Base-by-base conservation (phyloP, 306 rosid genomes). In the Nissolia schottii region DNA sequence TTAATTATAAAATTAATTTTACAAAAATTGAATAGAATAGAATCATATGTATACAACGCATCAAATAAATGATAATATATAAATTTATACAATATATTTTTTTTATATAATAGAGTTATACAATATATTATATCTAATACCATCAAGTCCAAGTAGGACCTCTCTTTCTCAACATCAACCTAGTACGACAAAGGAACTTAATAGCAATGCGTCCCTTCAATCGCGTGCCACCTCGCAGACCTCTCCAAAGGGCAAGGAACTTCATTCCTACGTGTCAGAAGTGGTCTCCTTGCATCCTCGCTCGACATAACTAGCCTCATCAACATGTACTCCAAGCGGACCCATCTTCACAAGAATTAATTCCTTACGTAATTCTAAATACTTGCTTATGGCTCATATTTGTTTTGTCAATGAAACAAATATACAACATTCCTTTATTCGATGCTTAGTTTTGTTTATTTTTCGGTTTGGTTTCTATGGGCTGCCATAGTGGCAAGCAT, bases 241-340 rank as follows among this genome's bases (percentile, higher is more conserved):
- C 86, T 87, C 57, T 27, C 45, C 51, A 81, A n/a, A 61, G 56
- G 97, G 98, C 59, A 89, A 77, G 53, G 71, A 87, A 69, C 8
- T 88, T 20, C 94, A 90, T 64, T 50, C 86, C 27, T 67, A 54
- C 57, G 64, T 90, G 64, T 93, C 71, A 83, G 76, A 65, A 83
- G 73, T 79, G 87, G 86, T 7, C 86, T 84, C 71, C 84, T 81
- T 67, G 29, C 51, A 50, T 88, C 85, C 50, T 92, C 93, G 1
- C 77, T 60, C 1, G 78, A 88, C 60, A 22, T 87, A 73, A 93
- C 97, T 3, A 88, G 95, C 83, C 90, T 90, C 46, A 85, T 93
- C 79, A 93, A 83, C 81, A 87, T 88, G 96, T 93, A 90, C 79
- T 81, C 97, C 78, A 92, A 92, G 79, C 88, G 98, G 76, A 56